Conservation (phyloP, 257 asterid genomes). For the Ophiorrhiza pumila region DNA sequence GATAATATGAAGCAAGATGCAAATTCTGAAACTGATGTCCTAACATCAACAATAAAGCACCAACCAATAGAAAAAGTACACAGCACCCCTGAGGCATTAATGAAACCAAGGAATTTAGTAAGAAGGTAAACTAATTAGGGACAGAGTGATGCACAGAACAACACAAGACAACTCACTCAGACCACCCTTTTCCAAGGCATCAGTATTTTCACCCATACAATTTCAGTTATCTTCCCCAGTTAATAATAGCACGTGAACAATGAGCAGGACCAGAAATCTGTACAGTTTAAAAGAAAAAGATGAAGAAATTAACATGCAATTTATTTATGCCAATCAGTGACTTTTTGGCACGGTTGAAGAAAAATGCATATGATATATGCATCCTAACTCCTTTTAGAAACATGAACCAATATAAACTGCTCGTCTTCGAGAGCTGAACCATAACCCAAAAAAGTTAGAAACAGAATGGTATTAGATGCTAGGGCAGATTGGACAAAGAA, state of each 20-base stretch:
- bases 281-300: background rate
- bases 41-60: background rate
- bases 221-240: background rate
- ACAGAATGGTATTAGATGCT: background rate
- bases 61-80: background rate
- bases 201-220: background rate
- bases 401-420: background rate
- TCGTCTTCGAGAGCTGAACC: background rate
- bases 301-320: background rate
- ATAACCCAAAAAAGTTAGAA: background rate
- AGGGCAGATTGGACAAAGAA: background rate
- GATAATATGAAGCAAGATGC: slow-evolving; percentile 17
- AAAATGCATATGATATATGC: background rate
- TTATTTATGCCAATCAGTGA: background rate
- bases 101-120: background rate
- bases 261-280: background rate
- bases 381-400: background rate
- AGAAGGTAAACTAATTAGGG: background rate
- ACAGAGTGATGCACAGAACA: background rate
- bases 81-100: background rate
- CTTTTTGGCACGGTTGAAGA: background rate
- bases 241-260: background rate
- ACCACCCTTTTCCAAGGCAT: background rate
- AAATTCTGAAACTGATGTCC: background rate
- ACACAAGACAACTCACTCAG: background rate